Percentiles rank a stretch among this genome's conserved stretches.
These are phyloP conservation scores for Populus alba DNA, from an alignment of 345 rosid genomes.

Conservation along the genomic window DNA sequence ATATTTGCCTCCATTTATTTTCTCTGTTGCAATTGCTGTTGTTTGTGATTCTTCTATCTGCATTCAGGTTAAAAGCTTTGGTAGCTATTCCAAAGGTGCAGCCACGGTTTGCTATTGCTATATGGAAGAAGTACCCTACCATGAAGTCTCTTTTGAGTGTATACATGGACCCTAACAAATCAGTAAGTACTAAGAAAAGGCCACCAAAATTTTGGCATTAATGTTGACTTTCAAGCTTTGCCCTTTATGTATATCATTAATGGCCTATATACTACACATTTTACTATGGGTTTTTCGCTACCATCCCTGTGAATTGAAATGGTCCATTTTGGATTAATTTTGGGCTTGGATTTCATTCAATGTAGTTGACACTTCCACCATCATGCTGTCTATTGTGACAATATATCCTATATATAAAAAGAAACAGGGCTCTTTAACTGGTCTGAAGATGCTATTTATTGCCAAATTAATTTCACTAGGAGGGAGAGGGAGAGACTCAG, in stretches of 20 bases:
- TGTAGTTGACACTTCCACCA: not conserved
- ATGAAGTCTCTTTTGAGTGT: slow-evolving; percentile 84
- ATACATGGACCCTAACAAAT: slow-evolving; percentile 73
- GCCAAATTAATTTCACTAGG: no score
- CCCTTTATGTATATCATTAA: not conserved
- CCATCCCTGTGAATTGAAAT: not conserved
- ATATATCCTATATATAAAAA: no score
- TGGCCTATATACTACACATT: not conserved
- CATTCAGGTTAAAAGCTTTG: slow-evolving; percentile 80
- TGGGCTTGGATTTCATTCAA: not conserved
- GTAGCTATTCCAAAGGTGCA: slow-evolving; percentile 95
- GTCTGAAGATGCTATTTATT: no score
- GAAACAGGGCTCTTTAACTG: no score
- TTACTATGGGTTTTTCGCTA: not conserved
- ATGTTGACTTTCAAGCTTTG: slow-evolving; percentile 1
- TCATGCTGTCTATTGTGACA: not conserved
- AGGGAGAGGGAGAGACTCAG: no score
- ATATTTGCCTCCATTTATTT: not conserved
- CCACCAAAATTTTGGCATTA: not conserved
- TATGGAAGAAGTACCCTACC: slow-evolving; percentile 87
- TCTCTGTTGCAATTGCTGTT: not conserved
- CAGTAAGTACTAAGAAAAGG: slow-evolving; percentile 48
- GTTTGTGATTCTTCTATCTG: slow-evolving; percentile 3
- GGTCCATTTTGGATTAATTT: not conserved
- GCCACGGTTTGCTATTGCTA: slow-evolving; percentile 82